Evolutionary conservation across 805 yeast species (phyloP).

Genomic region (Ogataea siamensis): DNA sequence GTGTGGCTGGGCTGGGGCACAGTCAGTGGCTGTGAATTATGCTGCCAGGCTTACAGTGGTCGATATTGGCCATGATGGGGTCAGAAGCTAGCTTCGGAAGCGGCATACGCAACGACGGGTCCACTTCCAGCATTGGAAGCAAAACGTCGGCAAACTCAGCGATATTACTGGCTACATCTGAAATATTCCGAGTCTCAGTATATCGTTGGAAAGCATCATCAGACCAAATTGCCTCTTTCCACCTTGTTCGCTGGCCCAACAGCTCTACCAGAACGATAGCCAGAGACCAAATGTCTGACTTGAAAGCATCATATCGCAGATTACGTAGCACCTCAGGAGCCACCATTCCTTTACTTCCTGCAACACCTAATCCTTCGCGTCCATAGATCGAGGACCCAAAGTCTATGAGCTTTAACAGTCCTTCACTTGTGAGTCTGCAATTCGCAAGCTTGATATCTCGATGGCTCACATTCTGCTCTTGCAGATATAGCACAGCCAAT

Average conservation of each 20-base stretch:
- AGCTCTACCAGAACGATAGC: conserved; percentile 43
- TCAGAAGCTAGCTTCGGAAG: not conserved
- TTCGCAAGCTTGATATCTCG: conserved; percentile 52
- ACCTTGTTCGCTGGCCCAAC: conserved; percentile 37
- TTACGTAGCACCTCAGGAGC: conserved; percentile 47
- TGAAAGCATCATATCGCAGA: conserved; percentile 40
- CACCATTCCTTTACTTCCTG: conserved; percentile 44
- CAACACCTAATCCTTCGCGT: conserved; percentile 38
- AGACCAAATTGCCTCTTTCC: conserved; percentile 41
- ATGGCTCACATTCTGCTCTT: conserved; percentile 39
- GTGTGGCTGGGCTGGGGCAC: not conserved
- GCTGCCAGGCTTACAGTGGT: not conserved
- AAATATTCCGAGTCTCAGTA: not conserved
- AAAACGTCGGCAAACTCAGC: not conserved
- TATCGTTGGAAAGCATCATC: conserved; percentile 16
- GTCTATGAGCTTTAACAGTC: conserved; percentile 45
- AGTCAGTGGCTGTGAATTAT: conserved; percentile 1
- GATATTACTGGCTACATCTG: conserved; percentile 1
- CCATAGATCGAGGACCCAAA: conserved; percentile 44
- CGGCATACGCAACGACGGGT: not conserved
- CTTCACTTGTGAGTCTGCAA: conserved; percentile 35
- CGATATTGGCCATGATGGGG: not conserved
- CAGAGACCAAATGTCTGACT: conserved; percentile 49
- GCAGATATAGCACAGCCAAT: conserved; percentile 39
- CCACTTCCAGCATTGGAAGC: conserved; percentile 1